phyloP scores from a whole-genome alignment of 495 filamentous ascomycete genomes.

The Achaetomiella virescens region DNA sequence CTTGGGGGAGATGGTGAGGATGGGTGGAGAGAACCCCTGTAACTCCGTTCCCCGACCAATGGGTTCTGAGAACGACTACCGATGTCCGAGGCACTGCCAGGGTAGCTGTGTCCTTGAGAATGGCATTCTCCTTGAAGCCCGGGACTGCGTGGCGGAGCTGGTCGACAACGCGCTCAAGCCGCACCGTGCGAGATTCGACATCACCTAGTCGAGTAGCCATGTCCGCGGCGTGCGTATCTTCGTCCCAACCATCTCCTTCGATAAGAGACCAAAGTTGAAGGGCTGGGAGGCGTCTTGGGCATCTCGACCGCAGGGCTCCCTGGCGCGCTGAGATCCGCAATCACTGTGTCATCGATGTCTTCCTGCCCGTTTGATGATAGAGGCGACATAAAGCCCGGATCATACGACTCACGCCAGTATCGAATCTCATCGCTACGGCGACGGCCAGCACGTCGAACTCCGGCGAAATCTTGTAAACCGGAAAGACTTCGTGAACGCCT shows the following conservation, averaged over 20 bases:
- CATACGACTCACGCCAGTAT: slow-evolving; percentile 51
- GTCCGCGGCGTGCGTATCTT: slow-evolving; percentile 49
- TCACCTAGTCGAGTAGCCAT: slow-evolving; percentile 43
- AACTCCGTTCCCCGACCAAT: slow-evolving; percentile 36
- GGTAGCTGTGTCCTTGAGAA: slow-evolving; percentile 21
- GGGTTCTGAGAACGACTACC: slow-evolving; percentile 33
- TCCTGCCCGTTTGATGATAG: slow-evolving; percentile 39
- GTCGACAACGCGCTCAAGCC: slow-evolving; percentile 42
- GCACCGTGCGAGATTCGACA: slow-evolving; percentile 42
- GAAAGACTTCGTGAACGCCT: slow-evolving; percentile 50
- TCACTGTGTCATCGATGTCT: slow-evolving; percentile 34
- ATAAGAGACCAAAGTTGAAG: slow-evolving; percentile 45
- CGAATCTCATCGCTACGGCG: slow-evolving; percentile 53
- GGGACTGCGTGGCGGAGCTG: slow-evolving; percentile 39
- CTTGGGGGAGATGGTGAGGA: slow-evolving; percentile 26
- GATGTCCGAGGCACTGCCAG: slow-evolving; percentile 31
- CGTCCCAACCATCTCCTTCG: slow-evolving; percentile 44
- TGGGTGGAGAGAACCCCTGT: slow-evolving; percentile 32
- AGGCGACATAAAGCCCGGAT: slow-evolving; percentile 41
- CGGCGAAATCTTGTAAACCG: slow-evolving; percentile 39
- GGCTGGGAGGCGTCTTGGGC: slow-evolving; percentile 43
- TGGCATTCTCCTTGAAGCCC: slow-evolving; percentile 27
- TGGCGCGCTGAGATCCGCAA: slow-evolving; percentile 29
- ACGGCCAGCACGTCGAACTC: slow-evolving; percentile 25
- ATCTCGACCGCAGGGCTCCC: slow-evolving; percentile 29